Evolutionary conservation across 192 early-diverging fungal species (phyloP).

Genomic region (Jimgerdemannia lactiflua): DNA sequence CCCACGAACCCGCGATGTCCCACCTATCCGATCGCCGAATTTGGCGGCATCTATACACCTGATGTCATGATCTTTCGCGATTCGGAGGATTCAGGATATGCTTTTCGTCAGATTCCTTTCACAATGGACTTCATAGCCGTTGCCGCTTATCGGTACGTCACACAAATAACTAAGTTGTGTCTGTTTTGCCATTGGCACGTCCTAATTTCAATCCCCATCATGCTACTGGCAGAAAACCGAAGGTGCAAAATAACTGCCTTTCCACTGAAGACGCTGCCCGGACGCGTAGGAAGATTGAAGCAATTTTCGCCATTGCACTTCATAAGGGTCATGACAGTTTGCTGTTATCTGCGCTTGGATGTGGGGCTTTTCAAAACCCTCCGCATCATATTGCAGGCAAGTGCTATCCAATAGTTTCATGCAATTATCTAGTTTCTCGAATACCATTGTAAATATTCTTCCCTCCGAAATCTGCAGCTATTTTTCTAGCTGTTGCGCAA

Average conservation of each 20-base stretch:
- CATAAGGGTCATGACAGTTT: constrained; percentile 43
- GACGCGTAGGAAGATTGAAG: constrained; percentile 43
- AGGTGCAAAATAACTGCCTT: constrained; percentile 31
- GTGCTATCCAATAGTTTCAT: neutral
- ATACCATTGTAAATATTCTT: neutral
- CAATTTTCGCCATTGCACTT: constrained; percentile 40
- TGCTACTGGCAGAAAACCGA: neutral
- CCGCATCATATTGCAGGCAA: constrained; percentile 28
- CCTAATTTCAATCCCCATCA: neutral
- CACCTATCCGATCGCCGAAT: constrained; percentile 44
- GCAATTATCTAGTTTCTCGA: neutral
- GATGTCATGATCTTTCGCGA: constrained; percentile 42
- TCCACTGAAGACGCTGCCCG: constrained; percentile 40
- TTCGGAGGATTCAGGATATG: constrained; percentile 38
- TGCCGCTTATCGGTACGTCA: constrained; percentile 40
- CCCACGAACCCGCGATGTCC: constrained; percentile 36
- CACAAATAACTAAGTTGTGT: constrained; percentile 37
- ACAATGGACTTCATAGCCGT: constrained; percentile 43
- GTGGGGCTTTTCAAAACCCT: constrained; percentile 30
- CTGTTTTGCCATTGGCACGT: constrained; percentile 19
- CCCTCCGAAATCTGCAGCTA: neutral
- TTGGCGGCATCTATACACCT: constrained; percentile 47
- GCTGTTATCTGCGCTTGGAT: constrained; percentile 45
- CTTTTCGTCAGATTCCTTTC: constrained; percentile 37
- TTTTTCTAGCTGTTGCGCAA: neutral